Evolutionary conservation across 2,329 filamentous ascomycete genomes (phyloP).

Genomic region (Botrytis pseudocinerea): DNA sequence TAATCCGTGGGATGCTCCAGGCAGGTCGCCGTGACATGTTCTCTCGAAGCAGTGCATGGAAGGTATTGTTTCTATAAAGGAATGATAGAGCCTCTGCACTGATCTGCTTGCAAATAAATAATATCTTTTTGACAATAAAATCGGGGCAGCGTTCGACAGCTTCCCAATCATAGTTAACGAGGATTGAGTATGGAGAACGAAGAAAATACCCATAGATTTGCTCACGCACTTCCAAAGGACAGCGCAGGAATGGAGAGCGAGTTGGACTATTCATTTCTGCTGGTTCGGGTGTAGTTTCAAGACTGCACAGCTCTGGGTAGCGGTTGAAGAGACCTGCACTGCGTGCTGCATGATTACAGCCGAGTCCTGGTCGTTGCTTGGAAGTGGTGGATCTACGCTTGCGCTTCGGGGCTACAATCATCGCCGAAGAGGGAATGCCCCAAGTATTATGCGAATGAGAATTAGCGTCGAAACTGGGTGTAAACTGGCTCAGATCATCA

Average conservation of each 20-base stretch:
- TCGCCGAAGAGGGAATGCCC: background rate
- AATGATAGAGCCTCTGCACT: constrained; percentile 30
- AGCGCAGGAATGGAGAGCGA: constrained; percentile 29
- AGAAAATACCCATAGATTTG: constrained; percentile 34
- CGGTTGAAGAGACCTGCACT: background rate
- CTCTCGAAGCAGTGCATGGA: constrained; percentile 32
- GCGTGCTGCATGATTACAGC: background rate
- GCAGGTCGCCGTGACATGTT: background rate
- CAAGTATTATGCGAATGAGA: constrained; percentile 25
- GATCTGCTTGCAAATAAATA: constrained; percentile 35
- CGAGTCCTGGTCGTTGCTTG: background rate
- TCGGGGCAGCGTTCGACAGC: constrained; percentile 27
- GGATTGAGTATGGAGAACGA: constrained; percentile 29
- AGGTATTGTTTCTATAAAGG: constrained; percentile 34
- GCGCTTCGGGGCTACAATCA: constrained; percentile 13
- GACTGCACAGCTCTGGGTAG: background rate
- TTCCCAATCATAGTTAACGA: constrained; percentile 33
- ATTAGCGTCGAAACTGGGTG: constrained; percentile 1
- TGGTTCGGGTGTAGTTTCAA: background rate
- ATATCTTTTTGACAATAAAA: constrained; percentile 24
- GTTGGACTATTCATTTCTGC: constrained; percentile 26
- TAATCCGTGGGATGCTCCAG: constrained; percentile 20
- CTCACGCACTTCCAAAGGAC: constrained; percentile 35
- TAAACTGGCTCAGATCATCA: constrained; percentile 18
- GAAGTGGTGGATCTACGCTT: constrained; percentile 14